Conservation (phyloP, 2,329 filamentous ascomycete genomes). For the Pseudogymnoascus destructans region DNA sequence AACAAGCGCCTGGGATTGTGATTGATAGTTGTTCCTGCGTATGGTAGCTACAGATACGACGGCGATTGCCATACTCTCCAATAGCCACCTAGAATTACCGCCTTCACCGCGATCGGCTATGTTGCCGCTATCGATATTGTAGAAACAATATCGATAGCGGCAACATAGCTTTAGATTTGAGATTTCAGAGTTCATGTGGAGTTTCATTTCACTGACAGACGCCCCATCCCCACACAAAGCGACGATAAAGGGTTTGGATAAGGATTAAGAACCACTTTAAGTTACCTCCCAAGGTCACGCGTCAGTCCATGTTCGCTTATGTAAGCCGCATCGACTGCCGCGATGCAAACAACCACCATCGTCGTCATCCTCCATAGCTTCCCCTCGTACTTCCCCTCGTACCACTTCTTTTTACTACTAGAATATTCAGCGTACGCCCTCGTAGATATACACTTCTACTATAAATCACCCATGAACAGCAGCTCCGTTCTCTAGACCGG, state of each 20-base stretch:
- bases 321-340: constrained; percentile 3
- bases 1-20: constrained; percentile 5
- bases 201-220: neutral
- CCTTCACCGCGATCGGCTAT: too few species aligned
- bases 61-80: neutral
- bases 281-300: constrained; percentile 6
- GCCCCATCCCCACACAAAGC: neutral
- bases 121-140: too few species aligned
- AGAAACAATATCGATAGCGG: too few species aligned
- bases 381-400: neutral
- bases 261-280: neutral
- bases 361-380: neutral
- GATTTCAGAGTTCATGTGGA: neutral
- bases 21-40: constrained; percentile 2
- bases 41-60: neutral
- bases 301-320: neutral
- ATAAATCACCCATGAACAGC: constrained; percentile 5
- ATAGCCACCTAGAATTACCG: too few species aligned
- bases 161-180: too few species aligned
- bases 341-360: constrained; percentile 1
- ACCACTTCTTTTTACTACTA: neutral
- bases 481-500: neutral
- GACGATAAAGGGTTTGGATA: neutral
- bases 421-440: neutral
- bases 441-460: neutral